Evolutionary conservation across 352 stramenopile genomes (phyloP).

Genomic region (Pythium brassicae): DNA sequence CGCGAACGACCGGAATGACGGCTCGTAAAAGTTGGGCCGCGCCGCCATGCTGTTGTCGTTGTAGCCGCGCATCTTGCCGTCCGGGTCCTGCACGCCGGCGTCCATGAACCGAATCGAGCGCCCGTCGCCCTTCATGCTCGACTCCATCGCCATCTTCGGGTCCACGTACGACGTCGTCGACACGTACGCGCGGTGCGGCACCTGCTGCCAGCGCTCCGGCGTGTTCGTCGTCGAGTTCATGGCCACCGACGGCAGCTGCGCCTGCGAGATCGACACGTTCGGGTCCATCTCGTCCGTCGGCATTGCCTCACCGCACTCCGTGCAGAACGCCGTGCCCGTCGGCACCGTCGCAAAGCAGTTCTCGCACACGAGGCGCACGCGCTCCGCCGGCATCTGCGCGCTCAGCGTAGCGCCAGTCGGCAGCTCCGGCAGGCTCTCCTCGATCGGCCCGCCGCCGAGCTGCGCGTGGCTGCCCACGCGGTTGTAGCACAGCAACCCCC

Average conservation of each 20-base stretch:
- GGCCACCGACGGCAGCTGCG: conserved; percentile 78
- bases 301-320: conserved; percentile 86
- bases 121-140: conserved; percentile 66
- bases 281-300: conserved; percentile 62
- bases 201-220: conserved; percentile 79
- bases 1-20: conserved; percentile 86
- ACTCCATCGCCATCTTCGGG: conserved; percentile 74
- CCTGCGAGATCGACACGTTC: conserved; percentile 84
- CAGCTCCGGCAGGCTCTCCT: conserved; percentile 72
- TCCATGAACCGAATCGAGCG: conserved; percentile 89
- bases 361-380: conserved; percentile 83
- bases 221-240: conserved; percentile 78
- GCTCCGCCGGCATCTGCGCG: conserved; percentile 47
- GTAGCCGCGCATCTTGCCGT: conserved; percentile 81
- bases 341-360: conserved; percentile 88
- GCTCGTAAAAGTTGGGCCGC: conserved; percentile 82
- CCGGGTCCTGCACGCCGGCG: conserved; percentile 71
- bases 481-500: conserved; percentile 88
- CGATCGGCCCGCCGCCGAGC: conserved; percentile 41
- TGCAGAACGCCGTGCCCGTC: conserved; percentile 81
- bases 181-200: conserved; percentile 80
- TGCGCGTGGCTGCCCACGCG: conserved; percentile 70
- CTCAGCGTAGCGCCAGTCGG: conserved; percentile 60
- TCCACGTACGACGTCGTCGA: conserved; percentile 87
- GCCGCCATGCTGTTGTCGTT: conserved; percentile 63